phyloP scores from a whole-genome alignment of 208 protist species.

The Wallacemonas rigidus region DNA sequence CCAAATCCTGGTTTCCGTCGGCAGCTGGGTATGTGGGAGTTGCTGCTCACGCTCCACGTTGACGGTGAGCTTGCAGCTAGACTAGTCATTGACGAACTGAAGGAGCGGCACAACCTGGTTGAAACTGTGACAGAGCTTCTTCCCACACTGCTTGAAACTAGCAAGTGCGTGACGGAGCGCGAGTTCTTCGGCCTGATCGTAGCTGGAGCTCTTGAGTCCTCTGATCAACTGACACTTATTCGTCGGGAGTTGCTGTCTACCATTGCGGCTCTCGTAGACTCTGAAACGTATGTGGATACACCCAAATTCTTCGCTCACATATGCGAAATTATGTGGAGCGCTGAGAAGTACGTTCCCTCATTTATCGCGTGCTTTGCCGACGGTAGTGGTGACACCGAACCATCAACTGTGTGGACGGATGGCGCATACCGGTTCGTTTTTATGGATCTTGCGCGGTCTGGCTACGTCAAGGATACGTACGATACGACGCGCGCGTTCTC shows the following conservation, averaged over 20 bases:
- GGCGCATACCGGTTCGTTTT: constrained; percentile 61
- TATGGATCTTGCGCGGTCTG: constrained; percentile 52
- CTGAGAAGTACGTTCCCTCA: constrained; percentile 34
- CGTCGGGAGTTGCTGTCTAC: constrained; percentile 43
- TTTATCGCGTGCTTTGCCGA: constrained; percentile 12
- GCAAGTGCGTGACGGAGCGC: constrained; percentile 59
- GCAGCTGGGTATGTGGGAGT: constrained; percentile 69
- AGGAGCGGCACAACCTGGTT: constrained; percentile 32
- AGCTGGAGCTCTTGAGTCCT: constrained; percentile 15
- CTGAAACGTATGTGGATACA: constrained; percentile 76
- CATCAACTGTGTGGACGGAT: constrained; percentile 44
- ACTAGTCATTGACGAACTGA: constrained; percentile 51
- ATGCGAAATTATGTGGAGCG: constrained; percentile 60
- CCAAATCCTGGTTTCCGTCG: constrained; percentile 78
- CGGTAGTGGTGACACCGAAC: background rate
- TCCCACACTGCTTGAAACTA: constrained; percentile 43
- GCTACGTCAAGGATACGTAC: constrained; percentile 50
- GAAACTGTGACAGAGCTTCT: constrained; percentile 40
- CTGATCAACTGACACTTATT: constrained; percentile 25
- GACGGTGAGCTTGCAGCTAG: constrained; percentile 55
- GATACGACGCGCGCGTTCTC: constrained; percentile 63
- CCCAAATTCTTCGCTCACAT: constrained; percentile 81
- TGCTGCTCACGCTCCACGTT: constrained; percentile 46
- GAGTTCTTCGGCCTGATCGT: constrained; percentile 61
- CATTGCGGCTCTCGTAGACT: constrained; percentile 45